Evolutionary conservation across 192 early-diverging fungal species (phyloP), one percentile per base, ranked within the genome.

Genomic region (Coemansia sp.): DNA sequence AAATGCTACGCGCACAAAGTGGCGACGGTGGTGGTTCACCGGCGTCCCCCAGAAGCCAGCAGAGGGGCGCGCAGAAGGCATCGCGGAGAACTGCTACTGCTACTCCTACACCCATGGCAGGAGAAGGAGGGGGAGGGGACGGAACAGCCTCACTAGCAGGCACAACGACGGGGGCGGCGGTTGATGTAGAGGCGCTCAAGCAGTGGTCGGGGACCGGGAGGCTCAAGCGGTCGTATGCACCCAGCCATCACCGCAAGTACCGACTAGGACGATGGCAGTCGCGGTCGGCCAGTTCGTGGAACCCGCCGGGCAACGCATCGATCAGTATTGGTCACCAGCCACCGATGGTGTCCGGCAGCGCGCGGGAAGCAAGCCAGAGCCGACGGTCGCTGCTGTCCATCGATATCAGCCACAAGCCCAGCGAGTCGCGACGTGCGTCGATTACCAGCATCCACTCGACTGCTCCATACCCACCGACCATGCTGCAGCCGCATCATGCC

Each of bases 211-310:
- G 23, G 15, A 70, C 74, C 2, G 79, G 79, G 19, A 69, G 60
- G 37, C 69, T 82, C 44, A 65, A 63, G 52, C 67, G 43, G 26
- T 37, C 54, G 11, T 9, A 54, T 12, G 9, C 52, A 10, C 52
- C 52, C 19, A 57, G 50, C 56, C 64, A 64, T 32, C 79, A 69
- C 43, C 67, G 79, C 23, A 68, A 67, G 21, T 82, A 82, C 68
- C 79, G 79, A 8, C 74, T 82, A 0, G 79, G 79, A 4, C 70
- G 71, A 23, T 82, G 79, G 79, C 74, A 76, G 38, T 71, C 71
- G 65, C 79, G 68, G 32, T 74, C 74, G n/a, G 54, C 65, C 47
- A 74, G 79, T 62, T 82, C 79, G 38, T 82, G 79, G 79, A 82
- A 82, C 70, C 79, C 79, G 45, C 79, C 79, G 0, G 67, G 43